phyloP scores from a whole-genome alignment of 805 yeast genomes.

The Candida sanyiensis region DNA sequence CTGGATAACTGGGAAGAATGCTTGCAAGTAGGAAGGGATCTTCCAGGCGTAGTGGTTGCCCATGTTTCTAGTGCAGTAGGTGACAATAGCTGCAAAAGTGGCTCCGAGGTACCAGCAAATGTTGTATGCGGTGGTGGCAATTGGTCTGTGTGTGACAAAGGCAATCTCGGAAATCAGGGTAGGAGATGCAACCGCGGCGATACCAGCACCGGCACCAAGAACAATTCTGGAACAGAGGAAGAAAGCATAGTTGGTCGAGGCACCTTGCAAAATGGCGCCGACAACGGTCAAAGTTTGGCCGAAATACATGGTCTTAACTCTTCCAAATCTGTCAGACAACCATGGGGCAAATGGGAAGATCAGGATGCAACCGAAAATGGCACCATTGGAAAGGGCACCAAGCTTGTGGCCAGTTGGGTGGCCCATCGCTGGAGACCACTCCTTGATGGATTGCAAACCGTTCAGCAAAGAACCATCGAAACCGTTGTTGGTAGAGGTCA shows the following conservation, averaged over 20 bases:
- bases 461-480: conserved; percentile 45
- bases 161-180: conserved; percentile 44
- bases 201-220: conserved; percentile 40
- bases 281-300: conserved; percentile 18
- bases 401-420: conserved; percentile 33
- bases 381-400: conserved; percentile 38
- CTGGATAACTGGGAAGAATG: conserved; percentile 40
- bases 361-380: conserved; percentile 31
- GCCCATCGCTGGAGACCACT: conserved; percentile 36
- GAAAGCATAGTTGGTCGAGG: conserved; percentile 5
- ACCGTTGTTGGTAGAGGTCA: conserved; percentile 42
- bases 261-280: conserved; percentile 23
- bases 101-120: conserved; percentile 47
- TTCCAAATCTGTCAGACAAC: conserved; percentile 35
- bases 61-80: conserved; percentile 36
- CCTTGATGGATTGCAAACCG: conserved; percentile 38
- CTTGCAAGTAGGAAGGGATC: conserved; percentile 48
- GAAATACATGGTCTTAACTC: conserved; percentile 26
- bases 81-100: conserved; percentile 42
- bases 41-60: conserved; percentile 41
- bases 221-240: conserved; percentile 32
- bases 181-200: conserved; percentile 41
- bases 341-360: conserved; percentile 26
- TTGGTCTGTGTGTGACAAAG: conserved; percentile 38
- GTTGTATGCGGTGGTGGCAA: conserved; percentile 39